Evolutionary conservation across 129 eudicot species (phyloP).

Genomic region (Dittrichia graveolens): DNA sequence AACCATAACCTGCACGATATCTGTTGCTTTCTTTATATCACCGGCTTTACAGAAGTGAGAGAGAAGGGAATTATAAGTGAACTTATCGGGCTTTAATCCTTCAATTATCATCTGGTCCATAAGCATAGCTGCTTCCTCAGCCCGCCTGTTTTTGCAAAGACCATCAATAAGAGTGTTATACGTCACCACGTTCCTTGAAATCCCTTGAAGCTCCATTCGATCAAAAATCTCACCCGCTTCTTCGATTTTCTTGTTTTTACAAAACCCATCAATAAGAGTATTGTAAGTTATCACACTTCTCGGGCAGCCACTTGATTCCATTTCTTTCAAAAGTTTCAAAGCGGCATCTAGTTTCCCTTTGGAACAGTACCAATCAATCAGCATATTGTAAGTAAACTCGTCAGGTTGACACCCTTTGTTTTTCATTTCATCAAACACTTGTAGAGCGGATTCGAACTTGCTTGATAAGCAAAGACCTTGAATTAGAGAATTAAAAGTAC

Average conservation of each 20-base stretch:
- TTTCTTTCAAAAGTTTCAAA: conserved; percentile 60
- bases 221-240: conserved; percentile 92
- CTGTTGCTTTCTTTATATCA: conserved; percentile 80
- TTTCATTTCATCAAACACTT: conserved; percentile 72
- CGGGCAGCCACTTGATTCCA: conserved; percentile 81
- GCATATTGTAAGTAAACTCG: conserved; percentile 84
- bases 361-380: conserved; percentile 71
- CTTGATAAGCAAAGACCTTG: conserved; percentile 80
- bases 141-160: conserved; percentile 57
- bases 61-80: conserved; percentile 80
- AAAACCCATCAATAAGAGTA: conserved; percentile 77
- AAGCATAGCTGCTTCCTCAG: conserved; percentile 75
- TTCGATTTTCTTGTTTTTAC: conserved; percentile 66
- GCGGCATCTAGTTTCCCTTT: conserved; percentile 78
- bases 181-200: conserved; percentile 67
- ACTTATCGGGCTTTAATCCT: conserved; percentile 82
- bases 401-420: conserved; percentile 75
- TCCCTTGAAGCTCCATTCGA: conserved; percentile 89
- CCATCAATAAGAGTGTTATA: conserved; percentile 84
- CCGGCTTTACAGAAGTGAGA: conserved; percentile 80
- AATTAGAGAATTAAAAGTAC: conserved; percentile 79
- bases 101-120: conserved; percentile 94
- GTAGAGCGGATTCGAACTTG: conserved; percentile 57
- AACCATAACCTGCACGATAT: conserved; percentile 81
- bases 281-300: conserved; percentile 75